Base-by-base conservation (phyloP, 192 early-diverging fungal genomes). In the Umbelopsis isabellina region DNA sequence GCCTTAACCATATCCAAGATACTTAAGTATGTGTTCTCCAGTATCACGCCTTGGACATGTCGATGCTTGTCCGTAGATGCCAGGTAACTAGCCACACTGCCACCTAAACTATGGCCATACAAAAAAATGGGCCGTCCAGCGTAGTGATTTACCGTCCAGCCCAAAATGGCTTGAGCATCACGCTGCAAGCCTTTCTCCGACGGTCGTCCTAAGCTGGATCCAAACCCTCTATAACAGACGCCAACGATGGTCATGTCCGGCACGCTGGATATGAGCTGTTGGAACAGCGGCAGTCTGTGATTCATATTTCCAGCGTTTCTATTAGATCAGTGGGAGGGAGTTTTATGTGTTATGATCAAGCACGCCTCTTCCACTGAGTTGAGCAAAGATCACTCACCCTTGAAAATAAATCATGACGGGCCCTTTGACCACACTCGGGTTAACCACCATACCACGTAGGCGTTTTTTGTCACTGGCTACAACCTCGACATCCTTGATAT, bases 361-460 rank as follows among this genome's bases (percentile, higher is more conserved):
- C 37, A 41, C 2, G 37, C 0, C 0, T 9, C 37, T 9, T 2
- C 37, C 37, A 5, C 6, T 41, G 37, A 3, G 37, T 6, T 41
- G 37, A 41, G 37, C 37, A 41, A 41, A 41, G 1, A 41, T 4
- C 58, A 4, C 37, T 48, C 66, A 79, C 69, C 78, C 81, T 78
- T 83, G 81, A 48, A 83, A 78, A 74, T 83, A 83, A 1, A 83
- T 73, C 25, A 83, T 50, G 0, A 83, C 66, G 1, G 74, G 79
- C n/a, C 61, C 69, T 13, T 45, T 51, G 21, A 16, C 52, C 23
- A 49, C 23, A 21, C 46, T 23, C 2, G 46, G 22, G 11, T 53
- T 67, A 21, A 53, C 35, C 11, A 69, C 48, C 12, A 41, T n/a
- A 3, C 37, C 45, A 12, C 52, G 20, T 12, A 27, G 13, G 25